Evolutionary conservation across 2,329 filamentous ascomycete species (phyloP).

Genomic region (Fusarium cicatricum): DNA sequence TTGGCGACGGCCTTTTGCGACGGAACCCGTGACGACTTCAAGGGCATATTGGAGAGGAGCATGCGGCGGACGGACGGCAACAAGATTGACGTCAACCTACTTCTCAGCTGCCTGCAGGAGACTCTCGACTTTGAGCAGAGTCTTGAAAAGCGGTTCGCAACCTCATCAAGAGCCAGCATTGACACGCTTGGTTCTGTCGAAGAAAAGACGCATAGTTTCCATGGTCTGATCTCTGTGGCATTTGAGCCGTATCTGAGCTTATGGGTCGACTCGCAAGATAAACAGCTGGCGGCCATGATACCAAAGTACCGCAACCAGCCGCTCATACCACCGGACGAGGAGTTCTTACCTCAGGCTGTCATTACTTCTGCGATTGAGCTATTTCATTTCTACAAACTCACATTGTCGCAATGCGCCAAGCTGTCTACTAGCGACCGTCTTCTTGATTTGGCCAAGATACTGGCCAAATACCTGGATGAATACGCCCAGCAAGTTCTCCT

Average conservation of each 20-base stretch:
- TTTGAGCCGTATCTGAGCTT: constrained; percentile 97
- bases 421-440: constrained; percentile 90
- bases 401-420: constrained; percentile 93
- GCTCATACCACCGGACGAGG: constrained; percentile 82
- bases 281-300: constrained; percentile 82
- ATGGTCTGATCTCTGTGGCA: constrained; percentile 91
- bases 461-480: constrained; percentile 93
- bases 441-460: constrained; percentile 82
- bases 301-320: constrained; percentile 88
- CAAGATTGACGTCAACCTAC: constrained; percentile 86
- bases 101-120: constrained; percentile 90
- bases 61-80: constrained; percentile 81
- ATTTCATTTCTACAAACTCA: constrained; percentile 96
- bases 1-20: constrained; percentile 94
- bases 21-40: constrained; percentile 94
- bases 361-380: constrained; percentile 94
- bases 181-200: constrained; percentile 87
- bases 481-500: constrained; percentile 94
- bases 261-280: constrained; percentile 97
- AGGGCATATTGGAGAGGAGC: constrained; percentile 86
- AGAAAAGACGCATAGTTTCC: constrained; percentile 79
- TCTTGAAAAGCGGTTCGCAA: constrained; percentile 83
- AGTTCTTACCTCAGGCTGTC: constrained; percentile 89
- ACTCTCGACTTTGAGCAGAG: constrained; percentile 97
- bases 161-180: constrained; percentile 78